A percentile compares a stretch with the other conserved stretches of the same genome.
Evolutionary conservation across 441 rosid genomes (phyloP).

Genomic region (Adansonia gregorii): DNA sequence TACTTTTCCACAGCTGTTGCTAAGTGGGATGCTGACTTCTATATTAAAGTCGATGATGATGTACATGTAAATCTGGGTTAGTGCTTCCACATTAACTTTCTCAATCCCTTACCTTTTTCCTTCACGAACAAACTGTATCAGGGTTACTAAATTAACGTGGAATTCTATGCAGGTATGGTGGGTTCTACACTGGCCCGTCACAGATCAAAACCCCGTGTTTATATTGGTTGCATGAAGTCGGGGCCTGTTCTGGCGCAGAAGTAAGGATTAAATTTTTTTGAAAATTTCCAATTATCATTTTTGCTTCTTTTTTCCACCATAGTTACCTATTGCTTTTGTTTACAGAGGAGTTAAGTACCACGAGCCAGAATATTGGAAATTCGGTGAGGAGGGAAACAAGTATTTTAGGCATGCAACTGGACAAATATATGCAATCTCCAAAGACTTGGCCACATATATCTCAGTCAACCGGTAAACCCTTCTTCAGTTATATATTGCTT

Average conservation of each 20-base stretch:
- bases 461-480: conserved; percentile 65
- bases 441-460: conserved; percentile 87
- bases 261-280: conserved; percentile 46
- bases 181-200: conserved; percentile 91
- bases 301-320: not conserved
- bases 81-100: conserved; percentile 33
- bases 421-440: conserved; percentile 83
- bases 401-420: conserved; percentile 93
- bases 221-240: conserved; percentile 96
- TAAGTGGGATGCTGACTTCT: conserved; percentile 96
- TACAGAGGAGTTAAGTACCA: conserved; percentile 84
- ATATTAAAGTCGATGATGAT: conserved; percentile 88
- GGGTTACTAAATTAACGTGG: conserved; percentile 25
- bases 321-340: conserved; percentile 6
- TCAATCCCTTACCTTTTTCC: not conserved
- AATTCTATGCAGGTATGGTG: conserved; percentile 65
- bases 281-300: not conserved
- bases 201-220: conserved; percentile 78
- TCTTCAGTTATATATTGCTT: not conserved
- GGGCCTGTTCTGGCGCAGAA: conserved; percentile 89
- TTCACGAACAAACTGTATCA: not conserved
- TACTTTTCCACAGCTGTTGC: conserved; percentile 82
- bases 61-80: conserved; percentile 93
- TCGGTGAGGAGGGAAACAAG: conserved; percentile 91
- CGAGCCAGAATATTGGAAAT: conserved; percentile 93